Evolutionary conservation across 2,329 filamentous ascomycete species (phyloP), one percentile per base, ranked within the genome.

Genomic region (Phymatotrichopsis omnivora): DNA sequence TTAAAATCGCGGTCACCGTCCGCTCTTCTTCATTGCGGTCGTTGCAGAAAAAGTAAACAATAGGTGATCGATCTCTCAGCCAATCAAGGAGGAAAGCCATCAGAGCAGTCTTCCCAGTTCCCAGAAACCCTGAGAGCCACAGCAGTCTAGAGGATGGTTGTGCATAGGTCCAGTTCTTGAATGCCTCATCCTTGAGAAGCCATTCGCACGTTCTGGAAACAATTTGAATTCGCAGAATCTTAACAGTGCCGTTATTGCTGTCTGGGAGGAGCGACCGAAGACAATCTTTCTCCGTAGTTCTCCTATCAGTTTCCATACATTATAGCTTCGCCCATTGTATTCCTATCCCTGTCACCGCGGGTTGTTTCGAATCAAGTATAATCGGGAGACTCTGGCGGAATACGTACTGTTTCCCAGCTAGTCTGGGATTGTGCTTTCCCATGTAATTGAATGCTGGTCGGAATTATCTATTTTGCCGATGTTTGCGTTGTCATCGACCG

Each of bases 81-180:
- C 29, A 12, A 17, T 30, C n/a, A 22, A 29, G 23, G n/a, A 44
- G 17, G 19, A 24, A 44, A 25, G 23, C 16, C 42, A 38, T 44
- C 10, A 25, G 10, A 25, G 38, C 25, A 19, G 42, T 44, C 42
- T 44, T 44, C 19, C 42, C 33, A 8, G 42, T 44, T 16, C 42
- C 25, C 17, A 34, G 42, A 31, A 24, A 14, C 8, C 42, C 33
- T 1, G 25, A 30, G 16, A 44, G 25, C 27, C 33, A 31, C n/a
- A 44, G 27, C 4, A 37, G 20, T 24, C 5, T 11, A 16, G 16
- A 17, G n/a, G 31, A 20, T 10, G 29, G 20, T 5, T 11, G 20
- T n/a, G n/a, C n/a, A n/a, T n/a, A n/a, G n/a, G n/a, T n/a, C 33
- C 42, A 45, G 11, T 38, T 17, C 16, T 24, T 20, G 27, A 45